phyloP scores from a whole-genome alignment of 352 stramenopile species.

The Pythium vanterpoolii region DNA sequence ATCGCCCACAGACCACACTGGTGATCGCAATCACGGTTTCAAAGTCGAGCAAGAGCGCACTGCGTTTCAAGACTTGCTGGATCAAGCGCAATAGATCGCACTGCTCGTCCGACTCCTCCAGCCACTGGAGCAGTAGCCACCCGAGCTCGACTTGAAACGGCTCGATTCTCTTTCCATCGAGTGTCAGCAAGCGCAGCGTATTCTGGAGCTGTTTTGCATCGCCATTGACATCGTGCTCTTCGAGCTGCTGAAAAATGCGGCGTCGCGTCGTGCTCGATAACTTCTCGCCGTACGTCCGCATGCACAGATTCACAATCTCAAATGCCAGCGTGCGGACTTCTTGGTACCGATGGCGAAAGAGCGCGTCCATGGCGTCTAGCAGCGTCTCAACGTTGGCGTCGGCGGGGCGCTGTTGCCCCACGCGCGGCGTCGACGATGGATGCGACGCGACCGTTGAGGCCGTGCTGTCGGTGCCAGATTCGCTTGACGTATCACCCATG shows the following conservation, averaged over 20 bases:
- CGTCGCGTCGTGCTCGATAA: conserved; percentile 38
- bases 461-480: conserved; percentile 10
- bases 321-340: conserved; percentile 71
- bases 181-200: conserved; percentile 54
- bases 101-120: conserved; percentile 82
- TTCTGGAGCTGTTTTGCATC: conserved; percentile 68
- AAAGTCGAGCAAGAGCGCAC: conserved; percentile 47
- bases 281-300: conserved; percentile 53
- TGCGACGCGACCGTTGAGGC: background rate
- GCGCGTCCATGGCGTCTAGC: conserved; percentile 59
- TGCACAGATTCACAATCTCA: conserved; percentile 66
- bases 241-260: conserved; percentile 58
- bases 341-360: conserved; percentile 69
- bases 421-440: background rate
- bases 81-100: conserved; percentile 70
- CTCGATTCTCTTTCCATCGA: conserved; percentile 60
- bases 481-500: conserved; percentile 11
- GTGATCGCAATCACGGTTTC: conserved; percentile 72
- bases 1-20: conserved; percentile 58
- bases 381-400: conserved; percentile 41
- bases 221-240: conserved; percentile 34
- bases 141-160: conserved; percentile 71
- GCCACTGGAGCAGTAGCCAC: conserved; percentile 67
- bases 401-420: background rate
- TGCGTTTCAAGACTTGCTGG: conserved; percentile 67